Conservation (phyloP, 2,329 filamentous ascomycete species). For the Colletotrichum orbiculare region DNA sequence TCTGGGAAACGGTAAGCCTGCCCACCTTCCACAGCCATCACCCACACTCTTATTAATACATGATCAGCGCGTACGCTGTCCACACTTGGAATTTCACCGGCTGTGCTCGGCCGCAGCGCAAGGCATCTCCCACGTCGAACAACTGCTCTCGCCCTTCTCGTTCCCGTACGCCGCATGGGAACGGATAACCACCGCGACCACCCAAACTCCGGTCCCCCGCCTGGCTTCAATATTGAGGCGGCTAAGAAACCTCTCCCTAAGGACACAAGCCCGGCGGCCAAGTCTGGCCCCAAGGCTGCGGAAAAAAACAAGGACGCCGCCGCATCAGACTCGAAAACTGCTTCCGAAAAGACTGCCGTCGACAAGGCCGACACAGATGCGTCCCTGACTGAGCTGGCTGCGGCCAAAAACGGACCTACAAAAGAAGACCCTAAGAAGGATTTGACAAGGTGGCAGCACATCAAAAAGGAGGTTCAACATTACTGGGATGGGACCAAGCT, state of each 20-base stretch:
- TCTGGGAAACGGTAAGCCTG: slow-evolving; percentile 57
- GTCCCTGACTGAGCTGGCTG: slow-evolving; percentile 70
- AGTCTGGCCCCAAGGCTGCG: slow-evolving; percentile 47
- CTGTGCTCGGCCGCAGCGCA: slow-evolving; percentile 59
- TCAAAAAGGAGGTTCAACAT: slow-evolving; percentile 93
- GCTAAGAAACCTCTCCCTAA: slow-evolving; percentile 85
- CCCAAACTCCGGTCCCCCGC: slow-evolving; percentile 75
- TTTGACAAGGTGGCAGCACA: slow-evolving; percentile 87
- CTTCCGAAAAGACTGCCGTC: slow-evolving; percentile 44
- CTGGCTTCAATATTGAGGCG: slow-evolving; percentile 89
- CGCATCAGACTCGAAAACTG: slow-evolving; percentile 38
- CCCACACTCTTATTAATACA: slow-evolving; percentile 41
- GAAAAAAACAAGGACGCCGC: slow-evolving; percentile 40
- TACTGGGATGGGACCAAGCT: slow-evolving; percentile 99
- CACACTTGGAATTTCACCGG: slow-evolving; percentile 58
- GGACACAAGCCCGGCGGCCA: slow-evolving; percentile 54
- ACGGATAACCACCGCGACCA: slow-evolving; percentile 67
- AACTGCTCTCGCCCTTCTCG: slow-evolving; percentile 66
- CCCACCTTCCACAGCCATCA: slow-evolving; percentile 22
- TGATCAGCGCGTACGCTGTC: slow-evolving; percentile 58
- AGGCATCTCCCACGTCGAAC: slow-evolving; percentile 57
- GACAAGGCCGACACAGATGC: slow-evolving; percentile 54
- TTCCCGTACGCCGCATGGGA: slow-evolving; percentile 66
- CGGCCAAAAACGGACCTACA: slow-evolving; percentile 71
- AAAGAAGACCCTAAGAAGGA: slow-evolving; percentile 79